Evolutionary conservation across 305 asterid species (phyloP), one percentile per base, ranked within the genome.

Genomic region (Monarda citriodora): DNA sequence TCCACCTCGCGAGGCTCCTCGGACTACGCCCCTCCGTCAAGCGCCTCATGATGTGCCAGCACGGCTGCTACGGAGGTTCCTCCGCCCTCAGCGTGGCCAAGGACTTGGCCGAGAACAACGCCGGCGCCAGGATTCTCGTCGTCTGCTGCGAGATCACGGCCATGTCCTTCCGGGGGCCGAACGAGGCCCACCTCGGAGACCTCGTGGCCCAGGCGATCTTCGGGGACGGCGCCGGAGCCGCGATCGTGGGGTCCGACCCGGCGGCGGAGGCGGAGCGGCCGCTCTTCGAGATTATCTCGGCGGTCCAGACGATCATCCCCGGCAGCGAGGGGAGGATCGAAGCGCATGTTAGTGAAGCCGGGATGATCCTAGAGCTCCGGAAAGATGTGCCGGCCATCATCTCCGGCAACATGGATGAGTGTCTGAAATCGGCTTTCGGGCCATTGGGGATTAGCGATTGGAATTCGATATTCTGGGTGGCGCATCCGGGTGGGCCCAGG

Each of bases 401-500:
- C 14, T 66, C 88, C 1, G 68, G 65, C 51, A 65, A 81, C 41
- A 73, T 79, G 4, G 84, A 73, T 55, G 77, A 73, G 56, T 72
- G 70, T 23, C 56, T 81, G 20, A 44, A 68, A 58, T 79, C 75
- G 47, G 92, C 86, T 8, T 81, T 84, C 20, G 69, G 60, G 2
- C 88, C 88, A 0, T 32, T 77, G 12, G 84, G 86, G 0, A 69
- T 84, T 8, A 58, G 73, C 2, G 88, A 84, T 41, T 84, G 88
- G 88, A 84, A 84, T 69, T 74, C 84, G 0, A 9, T 84, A 2
- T 84, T 84, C 65, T 81, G 84, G 88, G 63, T 77, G 1, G 84
- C 84, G 0, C 92, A 84, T n/a, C 86, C 88, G 0, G 92, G 92
- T 0, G 92, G 92, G 18, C 88, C 79, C 3, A 86, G 81, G 4